A percentile compares a stretch with the other conserved stretches of the same genome.
phyloP scores from a whole-genome alignment of 805 yeast genomes.

The Candida broadrunensis region DNA sequence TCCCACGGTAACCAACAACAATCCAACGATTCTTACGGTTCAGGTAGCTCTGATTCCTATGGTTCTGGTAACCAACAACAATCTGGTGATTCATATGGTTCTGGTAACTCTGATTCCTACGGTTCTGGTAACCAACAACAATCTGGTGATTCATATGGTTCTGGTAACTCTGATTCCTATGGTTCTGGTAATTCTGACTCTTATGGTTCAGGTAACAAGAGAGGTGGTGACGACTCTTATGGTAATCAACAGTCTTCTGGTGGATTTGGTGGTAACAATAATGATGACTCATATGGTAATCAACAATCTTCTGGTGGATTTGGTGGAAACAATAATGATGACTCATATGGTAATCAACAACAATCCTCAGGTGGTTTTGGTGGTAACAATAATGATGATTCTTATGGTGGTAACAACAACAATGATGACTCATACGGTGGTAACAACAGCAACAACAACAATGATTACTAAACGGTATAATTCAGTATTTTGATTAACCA shows the following conservation, averaged over 20 bases:
- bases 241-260: slow-evolving; percentile 9
- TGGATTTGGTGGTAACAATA: slow-evolving; percentile 7
- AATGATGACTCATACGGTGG: slow-evolving; percentile 15
- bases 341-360: slow-evolving; percentile 8
- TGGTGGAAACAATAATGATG: slow-evolving; percentile 7
- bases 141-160: slow-evolving; percentile 14
- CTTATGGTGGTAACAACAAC: slow-evolving; percentile 11
- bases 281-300: slow-evolving; percentile 14
- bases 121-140: slow-evolving; percentile 9
- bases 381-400: slow-evolving; percentile 9
- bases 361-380: slow-evolving; percentile 10
- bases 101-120: slow-evolving; percentile 16
- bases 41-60: slow-evolving; percentile 16
- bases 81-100: slow-evolving; percentile 14
- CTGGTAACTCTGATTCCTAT: slow-evolving; percentile 11
- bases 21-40: slow-evolving; percentile 14
- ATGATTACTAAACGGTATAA: neutral
- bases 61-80: slow-evolving; percentile 9
- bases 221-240: slow-evolving; percentile 11
- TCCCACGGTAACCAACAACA: slow-evolving; percentile 1
- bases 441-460: neutral
- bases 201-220: slow-evolving; percentile 9
- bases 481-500: too few relatives aligned
- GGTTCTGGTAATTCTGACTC: slow-evolving; percentile 4
- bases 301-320: slow-evolving; percentile 11